Percentiles rank a stretch among this genome's conserved stretches.
phyloP scores from a whole-genome alignment of 2,329 filamentous ascomycete genomes.

The Amauroascus niger region DNA sequence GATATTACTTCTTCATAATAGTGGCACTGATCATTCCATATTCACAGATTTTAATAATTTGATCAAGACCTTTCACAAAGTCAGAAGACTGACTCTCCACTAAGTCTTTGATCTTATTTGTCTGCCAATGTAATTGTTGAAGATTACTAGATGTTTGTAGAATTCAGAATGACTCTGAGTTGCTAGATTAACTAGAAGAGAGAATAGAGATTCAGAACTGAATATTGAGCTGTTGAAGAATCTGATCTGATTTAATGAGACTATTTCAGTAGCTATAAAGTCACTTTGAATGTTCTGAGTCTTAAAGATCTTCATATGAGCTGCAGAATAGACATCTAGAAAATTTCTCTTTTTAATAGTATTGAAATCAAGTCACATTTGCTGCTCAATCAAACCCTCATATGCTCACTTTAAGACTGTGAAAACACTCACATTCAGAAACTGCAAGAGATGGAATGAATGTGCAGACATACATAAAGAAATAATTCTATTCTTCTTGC shows the following conservation, averaged over 20 bases:
- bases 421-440: conserved; percentile 5
- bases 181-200: background rate
- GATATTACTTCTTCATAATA: no score
- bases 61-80: conserved; percentile 11
- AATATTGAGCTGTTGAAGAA: conserved; percentile 7
- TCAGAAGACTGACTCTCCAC: background rate
- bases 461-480: no score
- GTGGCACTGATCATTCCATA: background rate
- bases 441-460: no score
- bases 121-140: background rate
- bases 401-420: conserved; percentile 7
- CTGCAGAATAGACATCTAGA: conserved; percentile 3
- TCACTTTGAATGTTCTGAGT: conserved; percentile 7
- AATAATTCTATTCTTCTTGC: no score
- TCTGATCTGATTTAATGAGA: background rate
- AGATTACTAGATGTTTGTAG: conserved; percentile 1
- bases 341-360: conserved; percentile 4
- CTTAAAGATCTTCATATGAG: background rate
- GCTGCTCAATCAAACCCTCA: background rate
- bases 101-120: background rate
- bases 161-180: background rate
- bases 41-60: conserved; percentile 6
- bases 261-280: conserved; percentile 3
- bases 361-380: conserved; percentile 3
- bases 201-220: background rate